These are phyloP conservation scores for Rhipidocladum racemiflorum DNA, from an alignment of 176 grass and related monocot species.

Conservation along the genomic window DNA sequence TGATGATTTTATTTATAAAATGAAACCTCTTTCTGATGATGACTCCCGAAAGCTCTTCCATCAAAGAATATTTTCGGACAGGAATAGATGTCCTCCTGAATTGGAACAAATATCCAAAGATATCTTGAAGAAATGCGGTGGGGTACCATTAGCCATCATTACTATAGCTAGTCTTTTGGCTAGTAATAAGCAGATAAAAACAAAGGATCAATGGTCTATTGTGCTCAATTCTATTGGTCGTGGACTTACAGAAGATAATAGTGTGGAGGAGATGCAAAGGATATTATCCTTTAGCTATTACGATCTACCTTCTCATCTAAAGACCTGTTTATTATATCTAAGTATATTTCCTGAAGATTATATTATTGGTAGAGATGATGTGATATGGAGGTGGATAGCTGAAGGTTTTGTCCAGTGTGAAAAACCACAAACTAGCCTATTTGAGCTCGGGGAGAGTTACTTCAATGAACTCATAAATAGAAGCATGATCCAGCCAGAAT, in stretches of 20 bases:
- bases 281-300: no score
- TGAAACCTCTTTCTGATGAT: not conserved
- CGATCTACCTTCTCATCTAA: no score
- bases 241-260: not conserved
- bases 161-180: not conserved
- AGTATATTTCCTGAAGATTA: not conserved
- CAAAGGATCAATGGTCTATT: not conserved
- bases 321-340: no score
- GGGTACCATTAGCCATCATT: not conserved
- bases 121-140: not conserved
- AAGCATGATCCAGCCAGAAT: not conserved
- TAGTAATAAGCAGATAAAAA: not conserved
- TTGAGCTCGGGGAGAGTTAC: not conserved
- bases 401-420: not conserved
- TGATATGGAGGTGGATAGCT: slow-evolving; percentile 12
- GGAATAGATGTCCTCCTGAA: no score
- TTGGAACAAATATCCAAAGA: no score
- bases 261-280: no score
- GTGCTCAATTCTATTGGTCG: no score
- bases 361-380: not conserved
- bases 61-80: no score
- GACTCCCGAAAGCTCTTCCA: no score
- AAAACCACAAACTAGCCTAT: not conserved
- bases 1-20: not conserved
- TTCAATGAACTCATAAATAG: not conserved